Base-by-base conservation (phyloP, 257 asterid species). In the Leonotis leonurus region DNA sequence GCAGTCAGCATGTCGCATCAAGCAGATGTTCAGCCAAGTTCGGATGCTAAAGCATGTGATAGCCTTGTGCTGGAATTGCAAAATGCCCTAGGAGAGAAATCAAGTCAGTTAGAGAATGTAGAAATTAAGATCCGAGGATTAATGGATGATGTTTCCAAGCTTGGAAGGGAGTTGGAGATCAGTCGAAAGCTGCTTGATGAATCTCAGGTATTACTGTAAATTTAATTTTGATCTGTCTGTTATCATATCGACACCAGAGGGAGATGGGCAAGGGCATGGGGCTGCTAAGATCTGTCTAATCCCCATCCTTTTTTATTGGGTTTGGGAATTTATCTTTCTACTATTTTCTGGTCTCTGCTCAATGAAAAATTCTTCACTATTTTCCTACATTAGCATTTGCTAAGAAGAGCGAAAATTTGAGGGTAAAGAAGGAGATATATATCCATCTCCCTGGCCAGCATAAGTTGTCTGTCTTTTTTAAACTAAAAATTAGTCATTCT, bases 181-280 rank as follows among this genome's bases (percentile, higher is more conserved):
- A 85, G 78, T 67, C 80, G 67, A 56, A 87, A 89, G 80, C 88
- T 93, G 62, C 94, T 89, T 32, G 95, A 87, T 57, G 97, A 93
- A 81, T 89, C 99, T 70, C 99, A 89, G 99, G 99, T 93, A 86
- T 56, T 62, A 29, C 75, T 24, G 11, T 30, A 45, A 54, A 13
- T 35, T 54, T 24, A 41, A 43, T 37, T 35, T 52, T 44, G 8
- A 25, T 53, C 62, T 29, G 27, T 60, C 26, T 17, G 60, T 75
- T 30, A 17, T 56, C 26, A 21, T 44, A 18, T 32, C 8, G 39
- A 41, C 18, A 13, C 26, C 40, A 6, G 71, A 29, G 13, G 48
- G 48, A 14, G 51, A 39, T 8, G 8, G 17, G 20, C 20, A 12
- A 17, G 43, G 59, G 59, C 60, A n/a, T 16, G 12, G 24, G 30